phyloP scores from a whole-genome alignment of 768 basidiomycete species.

The Amanita muscaria region DNA sequence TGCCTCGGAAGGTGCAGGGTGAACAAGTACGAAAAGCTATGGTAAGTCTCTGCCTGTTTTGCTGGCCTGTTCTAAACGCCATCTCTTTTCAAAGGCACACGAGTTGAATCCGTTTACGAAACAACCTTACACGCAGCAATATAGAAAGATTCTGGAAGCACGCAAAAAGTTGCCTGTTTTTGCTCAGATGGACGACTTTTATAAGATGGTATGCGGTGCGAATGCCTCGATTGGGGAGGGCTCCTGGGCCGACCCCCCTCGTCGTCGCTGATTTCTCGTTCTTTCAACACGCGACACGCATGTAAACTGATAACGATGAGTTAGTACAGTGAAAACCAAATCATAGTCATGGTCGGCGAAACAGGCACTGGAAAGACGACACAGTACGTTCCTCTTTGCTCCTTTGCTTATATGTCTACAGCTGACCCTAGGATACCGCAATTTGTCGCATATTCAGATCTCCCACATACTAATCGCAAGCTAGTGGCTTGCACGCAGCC shows the following conservation, averaged over 20 bases:
- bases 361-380: no score
- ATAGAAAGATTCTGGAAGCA: slow-evolving; percentile 76
- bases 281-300: slow-evolving; percentile 6
- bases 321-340: slow-evolving; percentile 72
- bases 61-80: neutral
- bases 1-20: slow-evolving; percentile 60
- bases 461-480: slow-evolving; percentile 84
- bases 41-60: slow-evolving; percentile 33
- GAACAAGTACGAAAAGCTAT: slow-evolving; percentile 60
- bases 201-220: slow-evolving; percentile 62
- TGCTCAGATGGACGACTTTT: slow-evolving; percentile 88
- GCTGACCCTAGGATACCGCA: slow-evolving; percentile 99
- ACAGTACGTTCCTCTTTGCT: no score
- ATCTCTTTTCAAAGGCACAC: slow-evolving; percentile 43
- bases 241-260: slow-evolving; percentile 27
- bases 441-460: slow-evolving; percentile 88
- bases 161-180: slow-evolving; percentile 90
- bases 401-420: slow-evolving; percentile 12
- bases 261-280: slow-evolving; percentile 17
- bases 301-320: slow-evolving; percentile 6
- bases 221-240: slow-evolving; percentile 28
- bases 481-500: slow-evolving; percentile 94
- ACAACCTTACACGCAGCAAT: slow-evolving; percentile 65
- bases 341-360: slow-evolving; percentile 87
- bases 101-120: slow-evolving; percentile 87